Percentiles rank a stretch among this genome's conserved stretches.
These are phyloP conservation scores for Iris pallida DNA, from an alignment of 116 monocot genomes.

Conservation along the genomic window DNA sequence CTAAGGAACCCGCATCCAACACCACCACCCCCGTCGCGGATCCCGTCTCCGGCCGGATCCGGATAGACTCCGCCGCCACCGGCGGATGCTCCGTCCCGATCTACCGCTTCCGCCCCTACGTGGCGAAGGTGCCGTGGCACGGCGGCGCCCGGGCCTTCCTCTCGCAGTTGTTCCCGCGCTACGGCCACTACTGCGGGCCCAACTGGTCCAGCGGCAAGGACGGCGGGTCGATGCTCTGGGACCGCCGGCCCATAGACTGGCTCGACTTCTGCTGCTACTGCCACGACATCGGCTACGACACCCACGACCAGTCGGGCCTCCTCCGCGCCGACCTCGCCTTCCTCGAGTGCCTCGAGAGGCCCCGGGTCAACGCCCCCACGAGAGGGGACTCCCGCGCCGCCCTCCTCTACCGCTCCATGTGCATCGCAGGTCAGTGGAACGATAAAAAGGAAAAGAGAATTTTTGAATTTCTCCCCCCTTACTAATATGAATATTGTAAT, in stretches of 20 bases:
- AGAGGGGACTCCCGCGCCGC: constrained; percentile 54
- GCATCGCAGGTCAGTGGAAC: constrained; percentile 49
- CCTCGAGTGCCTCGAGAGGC: constrained; percentile 82
- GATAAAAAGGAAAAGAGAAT: no score
- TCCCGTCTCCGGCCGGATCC: background rate
- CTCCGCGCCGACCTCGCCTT: constrained; percentile 85
- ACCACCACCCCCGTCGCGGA: background rate
- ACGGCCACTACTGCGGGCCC: constrained; percentile 97
- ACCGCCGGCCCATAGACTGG: constrained; percentile 85
- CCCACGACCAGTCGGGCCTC: constrained; percentile 74
- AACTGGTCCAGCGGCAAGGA: constrained; percentile 99
- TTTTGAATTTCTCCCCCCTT: no score
- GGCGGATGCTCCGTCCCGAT: constrained; percentile 44
- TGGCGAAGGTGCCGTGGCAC: constrained; percentile 94
- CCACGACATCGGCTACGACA: constrained; percentile 95
- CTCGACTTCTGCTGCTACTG: constrained; percentile 98
- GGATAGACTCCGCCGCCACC: background rate
- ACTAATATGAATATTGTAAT: no score
- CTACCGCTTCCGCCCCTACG: constrained; percentile 91
- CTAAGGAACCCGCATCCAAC: background rate
- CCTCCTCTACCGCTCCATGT: constrained; percentile 70
- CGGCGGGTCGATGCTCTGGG: constrained; percentile 82
- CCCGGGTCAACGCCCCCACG: constrained; percentile 30
- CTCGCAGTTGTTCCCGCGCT: constrained; percentile 88
- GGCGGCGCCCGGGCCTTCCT: constrained; percentile 72